Conservation (phyloP, 345 rosid species). For the Camelina laxa region DNA sequence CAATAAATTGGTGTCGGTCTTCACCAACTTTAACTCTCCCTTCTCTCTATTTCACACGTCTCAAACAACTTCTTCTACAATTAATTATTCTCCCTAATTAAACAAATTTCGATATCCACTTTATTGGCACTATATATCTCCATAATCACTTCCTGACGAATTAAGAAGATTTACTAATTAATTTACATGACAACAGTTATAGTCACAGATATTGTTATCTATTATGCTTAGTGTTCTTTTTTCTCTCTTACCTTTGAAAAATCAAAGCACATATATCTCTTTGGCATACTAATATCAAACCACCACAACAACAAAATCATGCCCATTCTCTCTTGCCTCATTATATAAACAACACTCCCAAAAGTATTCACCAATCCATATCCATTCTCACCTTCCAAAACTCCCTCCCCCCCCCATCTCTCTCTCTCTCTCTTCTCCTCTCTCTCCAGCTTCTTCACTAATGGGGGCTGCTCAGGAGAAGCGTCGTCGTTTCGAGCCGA, state of each 20-base stretch:
- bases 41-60: conserved; percentile 30
- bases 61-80: conserved; percentile 28
- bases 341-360: conserved; percentile 40
- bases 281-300: conserved; percentile 42
- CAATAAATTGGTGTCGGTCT: conserved; percentile 42
- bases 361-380: conserved; percentile 34
- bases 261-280: conserved; percentile 20
- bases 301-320: conserved; percentile 42
- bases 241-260: conserved; percentile 26
- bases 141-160: conserved; percentile 30
- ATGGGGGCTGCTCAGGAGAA: conserved; percentile 61
- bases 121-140: conserved; percentile 14
- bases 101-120: conserved; percentile 31
- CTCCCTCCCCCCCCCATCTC: conserved; percentile 25
- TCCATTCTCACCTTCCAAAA: conserved; percentile 41
- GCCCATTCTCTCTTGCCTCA: conserved; percentile 38
- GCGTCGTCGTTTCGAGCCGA: conserved; percentile 53
- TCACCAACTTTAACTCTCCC: conserved; percentile 39
- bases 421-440: conserved; percentile 28
- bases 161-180: conserved; percentile 33
- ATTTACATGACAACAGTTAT: conserved; percentile 34
- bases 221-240: neutral
- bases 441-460: conserved; percentile 13
- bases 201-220: conserved; percentile 24
- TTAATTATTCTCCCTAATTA: conserved; percentile 37